A percentile compares a stretch with the other conserved stretches of the same genome.
Conservation (phyloP, 2,329 filamentous ascomycete species). For the Diaporthe ampelina region DNA sequence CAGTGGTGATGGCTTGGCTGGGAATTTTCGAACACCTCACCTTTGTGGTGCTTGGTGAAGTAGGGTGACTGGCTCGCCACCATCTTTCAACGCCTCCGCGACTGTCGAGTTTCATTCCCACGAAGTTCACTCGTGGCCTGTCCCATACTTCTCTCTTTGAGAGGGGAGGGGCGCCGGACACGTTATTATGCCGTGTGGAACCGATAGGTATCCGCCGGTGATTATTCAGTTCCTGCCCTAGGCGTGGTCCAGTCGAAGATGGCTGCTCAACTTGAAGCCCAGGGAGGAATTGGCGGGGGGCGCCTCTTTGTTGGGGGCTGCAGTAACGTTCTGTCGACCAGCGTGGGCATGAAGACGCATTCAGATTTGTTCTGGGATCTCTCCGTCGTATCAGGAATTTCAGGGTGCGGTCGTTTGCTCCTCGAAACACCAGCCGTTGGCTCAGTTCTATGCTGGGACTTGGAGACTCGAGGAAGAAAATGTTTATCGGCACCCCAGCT, state of each 20-base stretch:
- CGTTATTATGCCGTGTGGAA: not conserved
- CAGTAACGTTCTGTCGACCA: not conserved
- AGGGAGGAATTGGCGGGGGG: not conserved
- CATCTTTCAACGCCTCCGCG: not conserved
- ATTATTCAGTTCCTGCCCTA: no score
- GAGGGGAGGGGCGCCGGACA: no score
- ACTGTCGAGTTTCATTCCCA: not conserved
- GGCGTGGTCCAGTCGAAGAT: no score
- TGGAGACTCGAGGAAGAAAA: not conserved
- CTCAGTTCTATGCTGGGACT: not conserved
- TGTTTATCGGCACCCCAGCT: not conserved
- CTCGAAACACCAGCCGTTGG: not conserved
- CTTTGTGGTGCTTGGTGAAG: not conserved
- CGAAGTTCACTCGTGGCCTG: not conserved
- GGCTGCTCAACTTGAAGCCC: no score
- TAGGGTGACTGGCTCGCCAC: no score
- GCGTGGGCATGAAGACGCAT: not conserved
- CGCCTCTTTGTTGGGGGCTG: no score
- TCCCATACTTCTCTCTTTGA: not conserved
- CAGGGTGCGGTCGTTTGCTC: not conserved
- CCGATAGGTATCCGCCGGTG: not conserved
- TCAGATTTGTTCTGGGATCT: not conserved
- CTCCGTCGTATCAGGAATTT: not conserved
- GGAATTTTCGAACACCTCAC: not conserved
- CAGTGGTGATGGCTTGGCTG: not conserved